Conservation (phyloP, 2,329 filamentous ascomycete genomes). For the Herpotrichia juniperi region DNA sequence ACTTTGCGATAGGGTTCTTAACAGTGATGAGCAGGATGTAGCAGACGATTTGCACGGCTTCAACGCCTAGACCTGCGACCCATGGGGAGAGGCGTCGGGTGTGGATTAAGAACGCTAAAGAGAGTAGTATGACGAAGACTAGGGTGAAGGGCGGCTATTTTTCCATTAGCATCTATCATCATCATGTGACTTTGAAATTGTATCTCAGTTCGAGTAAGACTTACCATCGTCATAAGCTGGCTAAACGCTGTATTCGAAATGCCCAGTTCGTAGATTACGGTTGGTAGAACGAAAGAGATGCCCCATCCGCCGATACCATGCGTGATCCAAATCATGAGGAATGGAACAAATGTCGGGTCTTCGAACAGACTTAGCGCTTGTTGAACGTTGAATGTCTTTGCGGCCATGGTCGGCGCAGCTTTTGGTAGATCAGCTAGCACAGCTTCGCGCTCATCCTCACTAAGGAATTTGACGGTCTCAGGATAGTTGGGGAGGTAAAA, state of each 20-base stretch:
- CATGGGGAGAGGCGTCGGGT: conserved; percentile 26
- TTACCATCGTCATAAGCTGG: conserved; percentile 29
- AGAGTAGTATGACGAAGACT: conserved; percentile 26
- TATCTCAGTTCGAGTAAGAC: conserved; percentile 10
- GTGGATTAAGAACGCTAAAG: conserved; percentile 26
- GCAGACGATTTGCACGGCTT: conserved; percentile 44
- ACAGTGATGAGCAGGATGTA: conserved; percentile 50
- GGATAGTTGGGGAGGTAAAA: conserved; percentile 30
- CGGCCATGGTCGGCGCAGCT: conserved; percentile 26
- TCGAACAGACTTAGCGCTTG: conserved; percentile 23
- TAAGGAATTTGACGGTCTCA: conserved; percentile 21
- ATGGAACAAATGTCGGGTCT: conserved; percentile 23
- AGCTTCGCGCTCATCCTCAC: conserved; percentile 21
- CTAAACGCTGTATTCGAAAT: conserved; percentile 25
- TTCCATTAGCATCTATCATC: conserved; percentile 2
- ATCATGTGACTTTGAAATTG: background rate
- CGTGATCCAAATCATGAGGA: conserved; percentile 31
- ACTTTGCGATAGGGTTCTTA: conserved; percentile 42
- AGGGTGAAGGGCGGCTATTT: conserved; percentile 25
- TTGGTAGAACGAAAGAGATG: conserved; percentile 29
- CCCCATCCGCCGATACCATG: conserved; percentile 31
- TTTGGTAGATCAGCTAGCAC: conserved; percentile 24
- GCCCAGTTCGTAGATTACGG: conserved; percentile 26
- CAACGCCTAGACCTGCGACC: conserved; percentile 29
- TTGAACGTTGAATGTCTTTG: conserved; percentile 28